Percentiles rank a stretch among this genome's conserved stretches.
Evolutionary conservation across 2,329 filamentous ascomycete genomes (phyloP).

Genomic region (Claviceps sp.): DNA sequence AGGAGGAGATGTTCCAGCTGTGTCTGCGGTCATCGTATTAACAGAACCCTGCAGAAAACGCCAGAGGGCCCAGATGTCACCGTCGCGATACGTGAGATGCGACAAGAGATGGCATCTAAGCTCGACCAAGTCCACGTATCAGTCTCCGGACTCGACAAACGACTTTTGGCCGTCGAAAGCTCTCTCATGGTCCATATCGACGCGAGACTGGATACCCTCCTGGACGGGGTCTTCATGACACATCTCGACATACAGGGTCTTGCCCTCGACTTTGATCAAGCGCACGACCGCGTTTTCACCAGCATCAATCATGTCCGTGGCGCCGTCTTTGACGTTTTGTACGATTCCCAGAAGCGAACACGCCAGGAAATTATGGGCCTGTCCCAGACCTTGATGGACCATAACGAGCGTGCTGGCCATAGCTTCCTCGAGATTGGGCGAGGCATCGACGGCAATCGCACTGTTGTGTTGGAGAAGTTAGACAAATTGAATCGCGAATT

Average conservation of each 20-base stretch:
- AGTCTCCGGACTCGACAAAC: background rate
- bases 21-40: background rate
- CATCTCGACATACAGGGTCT: constrained; percentile 1
- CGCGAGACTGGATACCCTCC: background rate
- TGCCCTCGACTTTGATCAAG: background rate
- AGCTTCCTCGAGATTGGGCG: background rate
- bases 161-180: background rate
- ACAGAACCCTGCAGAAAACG: background rate
- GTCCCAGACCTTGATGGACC: background rate
- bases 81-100: background rate
- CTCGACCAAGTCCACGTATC: background rate
- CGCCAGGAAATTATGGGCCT: background rate
- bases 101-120: background rate
- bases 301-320: background rate
- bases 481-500: background rate
- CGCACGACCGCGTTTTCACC: background rate
- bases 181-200: background rate
- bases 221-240: background rate
- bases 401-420: background rate
- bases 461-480: background rate
- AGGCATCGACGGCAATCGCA: background rate
- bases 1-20: too few relatives aligned
- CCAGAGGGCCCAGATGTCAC: background rate
- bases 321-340: background rate
- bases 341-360: background rate